These are phyloP conservation scores for Silene uniflora DNA, from an alignment of 148 eudicot genomes.

Conservation along the genomic window DNA sequence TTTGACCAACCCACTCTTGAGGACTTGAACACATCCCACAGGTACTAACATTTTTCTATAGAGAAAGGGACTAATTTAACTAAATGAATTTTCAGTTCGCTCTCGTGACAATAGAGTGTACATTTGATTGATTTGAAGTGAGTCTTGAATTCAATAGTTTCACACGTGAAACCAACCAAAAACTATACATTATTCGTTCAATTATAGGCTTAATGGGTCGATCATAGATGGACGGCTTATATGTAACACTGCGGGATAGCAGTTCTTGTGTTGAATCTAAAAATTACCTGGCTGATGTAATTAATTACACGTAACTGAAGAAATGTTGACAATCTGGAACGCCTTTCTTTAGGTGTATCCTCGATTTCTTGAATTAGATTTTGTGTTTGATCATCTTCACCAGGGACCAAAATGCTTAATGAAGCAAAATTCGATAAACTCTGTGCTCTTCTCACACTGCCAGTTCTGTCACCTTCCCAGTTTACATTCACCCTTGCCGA, in stretches of 20 bases:
- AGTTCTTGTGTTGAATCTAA: not conserved
- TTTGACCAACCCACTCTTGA: no score
- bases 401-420: constrained; percentile 44
- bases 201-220: not conserved
- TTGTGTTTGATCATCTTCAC: constrained; percentile 33
- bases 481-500: constrained; percentile 32
- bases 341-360: constrained; percentile 65
- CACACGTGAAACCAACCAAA: no score
- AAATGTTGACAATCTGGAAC: constrained; percentile 34
- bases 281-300: constrained; percentile 60
- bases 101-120: not conserved
- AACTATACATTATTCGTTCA: no score
- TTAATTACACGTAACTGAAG: constrained; percentile 35
- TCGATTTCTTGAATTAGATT: constrained; percentile 27
- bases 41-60: not conserved
- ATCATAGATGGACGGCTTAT: not conserved
- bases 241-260: no score
- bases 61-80: not conserved
- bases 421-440: constrained; percentile 41
- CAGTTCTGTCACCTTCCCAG: constrained; percentile 37
- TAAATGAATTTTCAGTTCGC: not conserved
- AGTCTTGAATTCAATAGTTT: no score
- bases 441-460: constrained; percentile 46
- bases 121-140: no score
- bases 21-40: not conserved